phyloP scores from a whole-genome alignment of 177 flowering plant genomes.

The Tripterygium wilfordii region DNA sequence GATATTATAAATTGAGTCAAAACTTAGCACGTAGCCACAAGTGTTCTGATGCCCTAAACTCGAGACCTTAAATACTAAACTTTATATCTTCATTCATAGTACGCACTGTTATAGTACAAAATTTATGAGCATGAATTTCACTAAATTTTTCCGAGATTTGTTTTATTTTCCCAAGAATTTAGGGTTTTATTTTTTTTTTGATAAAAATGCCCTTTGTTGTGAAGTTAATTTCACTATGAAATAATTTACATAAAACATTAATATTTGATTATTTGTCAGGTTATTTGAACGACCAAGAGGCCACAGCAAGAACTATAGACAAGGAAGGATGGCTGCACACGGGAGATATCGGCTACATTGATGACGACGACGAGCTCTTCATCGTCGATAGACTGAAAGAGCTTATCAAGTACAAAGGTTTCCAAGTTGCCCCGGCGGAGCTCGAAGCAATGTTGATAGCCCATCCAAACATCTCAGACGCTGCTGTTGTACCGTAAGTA shows the following conservation, averaged over 20 bases:
- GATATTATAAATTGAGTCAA: too few species aligned
- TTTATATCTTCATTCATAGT: too few species aligned
- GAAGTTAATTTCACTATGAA: too few species aligned
- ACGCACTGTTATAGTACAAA: too few species aligned
- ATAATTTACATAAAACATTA: background rate
- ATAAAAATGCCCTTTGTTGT: too few species aligned
- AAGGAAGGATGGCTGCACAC: constrained; percentile 88
- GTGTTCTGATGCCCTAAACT: too few species aligned
- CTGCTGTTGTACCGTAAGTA: constrained; percentile 89
- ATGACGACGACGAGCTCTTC: constrained; percentile 84
- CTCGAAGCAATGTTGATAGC: constrained; percentile 71
- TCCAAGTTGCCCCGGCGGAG: constrained; percentile 95
- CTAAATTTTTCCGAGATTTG: too few species aligned
- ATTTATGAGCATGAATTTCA: too few species aligned
- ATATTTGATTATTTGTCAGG: constrained; percentile 21
- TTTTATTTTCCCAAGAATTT: too few species aligned
- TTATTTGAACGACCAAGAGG: constrained; percentile 72
- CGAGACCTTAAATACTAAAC: too few species aligned
- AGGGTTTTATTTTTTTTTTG: too few species aligned
- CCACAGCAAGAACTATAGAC: constrained; percentile 77
- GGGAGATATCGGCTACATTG: constrained; percentile 82
- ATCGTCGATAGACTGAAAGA: constrained; percentile 88
- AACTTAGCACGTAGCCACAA: too few species aligned
- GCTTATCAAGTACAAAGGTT: constrained; percentile 86
- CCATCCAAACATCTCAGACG: constrained; percentile 71